Base-by-base conservation (phyloP, 208 protist species). In the Borovskyia barvae region DNA sequence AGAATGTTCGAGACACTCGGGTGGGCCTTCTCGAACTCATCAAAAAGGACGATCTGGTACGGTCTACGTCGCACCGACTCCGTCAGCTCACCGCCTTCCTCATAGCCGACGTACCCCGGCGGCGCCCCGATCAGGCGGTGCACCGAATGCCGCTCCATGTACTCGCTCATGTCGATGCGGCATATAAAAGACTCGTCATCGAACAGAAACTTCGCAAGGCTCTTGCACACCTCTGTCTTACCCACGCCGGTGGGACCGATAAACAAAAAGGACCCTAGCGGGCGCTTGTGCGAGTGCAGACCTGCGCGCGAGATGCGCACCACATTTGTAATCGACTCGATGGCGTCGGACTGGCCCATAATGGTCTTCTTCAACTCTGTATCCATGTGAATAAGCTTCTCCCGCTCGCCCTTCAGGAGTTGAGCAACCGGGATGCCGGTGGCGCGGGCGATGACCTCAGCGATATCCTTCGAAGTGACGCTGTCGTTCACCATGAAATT, bases 21-120 rank as follows among this genome's bases (percentile, higher is more conserved):
- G 73, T 99, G 98, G 3, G 98, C 97, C 87, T 99, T 99, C 80
- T 99, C 98, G 35, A 99, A 83, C 75, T 99, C 98, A 68, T 99
- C 98, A 53, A 99, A 98, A 5, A 99, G 80, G 4, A 99, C 85
- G 19, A 99, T 97, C 51, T 85, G 79, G 71, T 99, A 99, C 1
- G 97, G 97, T n/a, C 96, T 87, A 6, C 97, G 88, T 17, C 96
- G 85, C 12, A 99, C 95, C n/a, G 97, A 88, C 74, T 99, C 98
- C 2, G 98, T 99, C 37, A 99, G 83, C 73, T 98, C 85, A 19
- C 98, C 98, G 43, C 98, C 98, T 58, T 99, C 85, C 22, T 99
- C 97, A 64, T 98, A 98, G 33, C 98, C 98, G 29, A 99, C 97
- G 67, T 99, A 99, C 30, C 98, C 97, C 9, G 98, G 97, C 28